These are phyloP conservation scores for Cutaneotrichosporon sp. DNA, from an alignment of 1,284 basidiomycete species.

Conservation along the genomic window DNA sequence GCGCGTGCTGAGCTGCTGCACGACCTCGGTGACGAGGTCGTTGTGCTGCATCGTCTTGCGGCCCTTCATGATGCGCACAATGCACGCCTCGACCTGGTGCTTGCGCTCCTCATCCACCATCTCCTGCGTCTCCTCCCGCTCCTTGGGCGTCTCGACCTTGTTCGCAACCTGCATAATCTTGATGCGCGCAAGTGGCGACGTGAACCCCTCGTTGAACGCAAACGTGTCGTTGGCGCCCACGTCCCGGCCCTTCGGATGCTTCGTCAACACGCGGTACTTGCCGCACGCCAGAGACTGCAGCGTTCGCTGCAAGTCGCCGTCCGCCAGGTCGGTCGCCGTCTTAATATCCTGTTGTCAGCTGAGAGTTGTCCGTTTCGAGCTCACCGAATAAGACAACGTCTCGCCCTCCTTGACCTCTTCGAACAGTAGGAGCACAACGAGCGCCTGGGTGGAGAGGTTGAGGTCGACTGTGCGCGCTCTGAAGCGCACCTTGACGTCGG, in stretches of 20 bases:
- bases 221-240: conserved; percentile 72
- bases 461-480: conserved; percentile 77
- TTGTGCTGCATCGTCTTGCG: conserved; percentile 83
- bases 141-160: conserved; percentile 79
- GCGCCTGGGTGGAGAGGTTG: conserved; percentile 84
- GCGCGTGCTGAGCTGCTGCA: conserved; percentile 71
- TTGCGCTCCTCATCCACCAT: conserved; percentile 88
- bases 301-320: conserved; percentile 77
- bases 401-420: conserved; percentile 66
- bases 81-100: conserved; percentile 92
- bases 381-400: conserved; percentile 50
- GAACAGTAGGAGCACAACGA: conserved; percentile 85
- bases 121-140: conserved; percentile 84
- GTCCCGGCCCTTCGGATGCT: conserved; percentile 82
- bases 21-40: conserved; percentile 86
- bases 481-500: conserved; percentile 81
- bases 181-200: conserved; percentile 75
- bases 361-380: not conserved
- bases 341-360: conserved; percentile 50
- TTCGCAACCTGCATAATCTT: conserved; percentile 87
- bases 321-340: conserved; percentile 63
- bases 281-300: conserved; percentile 94
- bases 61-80: conserved; percentile 98
- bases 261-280: conserved; percentile 90
- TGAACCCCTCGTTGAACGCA: conserved; percentile 80